Conservation (phyloP, 2,329 filamentous ascomycete genomes). For the Aureobasidium sp. region DNA sequence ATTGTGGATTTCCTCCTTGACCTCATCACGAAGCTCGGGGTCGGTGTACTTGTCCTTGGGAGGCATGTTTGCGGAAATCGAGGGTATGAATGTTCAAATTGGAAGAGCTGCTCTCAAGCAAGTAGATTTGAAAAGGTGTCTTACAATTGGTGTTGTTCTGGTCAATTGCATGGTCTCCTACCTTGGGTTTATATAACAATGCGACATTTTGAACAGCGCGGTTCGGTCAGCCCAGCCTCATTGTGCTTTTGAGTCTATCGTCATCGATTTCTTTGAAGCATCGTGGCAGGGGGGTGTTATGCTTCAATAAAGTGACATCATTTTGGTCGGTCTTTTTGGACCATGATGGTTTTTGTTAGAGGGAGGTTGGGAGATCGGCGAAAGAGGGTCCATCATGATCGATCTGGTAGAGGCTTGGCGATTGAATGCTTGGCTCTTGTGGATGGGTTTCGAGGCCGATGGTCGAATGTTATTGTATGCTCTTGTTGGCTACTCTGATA, state of each 20-base stretch:
- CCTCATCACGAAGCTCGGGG: slow-evolving; percentile 39
- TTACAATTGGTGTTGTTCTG: neutral
- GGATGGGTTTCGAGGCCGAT: neutral
- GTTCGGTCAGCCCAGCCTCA: neutral
- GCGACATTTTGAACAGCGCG: neutral
- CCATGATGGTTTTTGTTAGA: neutral
- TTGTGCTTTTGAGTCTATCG: neutral
- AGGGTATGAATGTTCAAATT: neutral
- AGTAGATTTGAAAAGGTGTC: neutral
- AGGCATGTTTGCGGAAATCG: slow-evolving; percentile 30
- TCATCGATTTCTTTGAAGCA: slow-evolving; percentile 10
- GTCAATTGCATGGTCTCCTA: neutral
- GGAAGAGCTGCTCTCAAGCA: neutral
- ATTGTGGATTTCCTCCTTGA: slow-evolving; percentile 42
- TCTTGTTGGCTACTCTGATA: neutral
- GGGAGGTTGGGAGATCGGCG: slow-evolving; percentile 5
- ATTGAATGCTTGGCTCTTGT: neutral
- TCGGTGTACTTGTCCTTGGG: slow-evolving; percentile 43
- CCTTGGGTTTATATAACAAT: neutral
- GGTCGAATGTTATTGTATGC: neutral
- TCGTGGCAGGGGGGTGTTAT: neutral
- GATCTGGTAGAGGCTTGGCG: neutral
- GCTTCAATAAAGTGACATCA: slow-evolving; percentile 7
- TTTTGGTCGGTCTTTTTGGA: neutral
- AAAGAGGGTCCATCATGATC: neutral